Conservation (phyloP, 139 green algal genomes). For the Micromonas pusilla region DNA sequence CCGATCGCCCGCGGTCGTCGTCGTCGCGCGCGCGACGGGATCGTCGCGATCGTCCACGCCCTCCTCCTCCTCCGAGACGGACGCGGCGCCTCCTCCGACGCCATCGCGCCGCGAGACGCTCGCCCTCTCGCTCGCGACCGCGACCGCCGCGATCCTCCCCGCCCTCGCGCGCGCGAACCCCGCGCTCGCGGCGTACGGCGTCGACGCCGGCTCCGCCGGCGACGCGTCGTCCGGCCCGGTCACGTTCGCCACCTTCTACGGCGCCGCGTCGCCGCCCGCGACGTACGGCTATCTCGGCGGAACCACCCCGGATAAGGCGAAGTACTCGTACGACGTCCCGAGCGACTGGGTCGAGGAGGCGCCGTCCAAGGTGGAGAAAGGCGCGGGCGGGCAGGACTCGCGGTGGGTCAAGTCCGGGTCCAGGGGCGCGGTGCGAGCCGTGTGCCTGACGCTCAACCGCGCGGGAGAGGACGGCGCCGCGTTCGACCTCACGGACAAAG, state of each 20-base stretch:
- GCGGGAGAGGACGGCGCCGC: conserved; percentile 13
- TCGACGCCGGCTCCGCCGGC: not conserved
- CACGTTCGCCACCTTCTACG: conserved; percentile 21
- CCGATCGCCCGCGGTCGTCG: too few relatives aligned
- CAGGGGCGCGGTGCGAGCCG: not conserved
- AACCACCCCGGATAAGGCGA: conserved; percentile 23
- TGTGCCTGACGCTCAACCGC: conserved; percentile 19
- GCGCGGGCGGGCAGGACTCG: conserved; percentile 18
- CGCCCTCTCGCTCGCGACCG: too few relatives aligned
- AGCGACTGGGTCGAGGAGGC: conserved; percentile 24
- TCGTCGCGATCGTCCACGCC: too few relatives aligned
- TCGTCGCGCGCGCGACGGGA: too few relatives aligned
- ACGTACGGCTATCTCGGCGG: conserved; percentile 28
- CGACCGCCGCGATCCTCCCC: too few relatives aligned
- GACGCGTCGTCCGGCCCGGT: not conserved
- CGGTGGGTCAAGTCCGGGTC: conserved; percentile 12
- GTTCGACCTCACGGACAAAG: conserved; percentile 9
- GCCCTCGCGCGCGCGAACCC: not conserved
- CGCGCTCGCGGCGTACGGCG: conserved; percentile 11
- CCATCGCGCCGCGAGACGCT: too few relatives aligned
- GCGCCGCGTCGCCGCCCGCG: conserved; percentile 24
- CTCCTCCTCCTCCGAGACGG: too few relatives aligned
- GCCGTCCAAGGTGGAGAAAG: conserved; percentile 32
- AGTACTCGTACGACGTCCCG: conserved; percentile 29
- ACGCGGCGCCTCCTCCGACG: too few relatives aligned